A percentile compares a stretch with the other conserved stretches of the same genome.
These are phyloP conservation scores for Barbarea vulgaris DNA, from an alignment of 345 rosid species.

Conservation along the genomic window DNA sequence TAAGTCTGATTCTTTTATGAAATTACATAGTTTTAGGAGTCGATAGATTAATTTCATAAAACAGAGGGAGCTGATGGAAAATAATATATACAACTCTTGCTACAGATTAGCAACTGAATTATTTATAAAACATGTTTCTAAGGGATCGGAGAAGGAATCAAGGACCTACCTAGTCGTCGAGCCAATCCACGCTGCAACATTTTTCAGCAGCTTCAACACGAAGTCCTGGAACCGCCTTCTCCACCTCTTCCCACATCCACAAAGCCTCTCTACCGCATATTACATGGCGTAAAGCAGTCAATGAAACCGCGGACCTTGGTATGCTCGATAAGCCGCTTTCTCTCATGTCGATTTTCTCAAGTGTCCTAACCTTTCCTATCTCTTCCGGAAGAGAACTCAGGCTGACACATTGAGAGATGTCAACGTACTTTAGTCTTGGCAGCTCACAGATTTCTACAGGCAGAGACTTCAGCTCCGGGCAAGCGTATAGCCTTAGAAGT, in stretches of 20 bases:
- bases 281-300: conserved; percentile 58
- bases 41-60: not conserved
- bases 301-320: conserved; percentile 52
- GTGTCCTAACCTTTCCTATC: conserved; percentile 52
- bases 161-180: conserved; percentile 53
- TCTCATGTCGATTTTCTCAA: conserved; percentile 96
- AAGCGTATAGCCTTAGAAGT: conserved; percentile 71
- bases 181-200: conserved; percentile 65
- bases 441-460: conserved; percentile 66
- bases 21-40: not conserved
- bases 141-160: not conserved
- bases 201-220: conserved; percentile 70
- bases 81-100: not conserved
- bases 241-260: conserved; percentile 54
- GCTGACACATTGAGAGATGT: conserved; percentile 75
- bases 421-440: conserved; percentile 58
- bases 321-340: conserved; percentile 56
- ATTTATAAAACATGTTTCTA: not conserved
- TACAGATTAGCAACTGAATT: conserved; percentile 15
- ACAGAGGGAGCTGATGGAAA: not conserved
- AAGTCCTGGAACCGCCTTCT: conserved; percentile 46
- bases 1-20: not conserved
- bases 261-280: conserved; percentile 65
- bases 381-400: conserved; percentile 59
- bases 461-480: conserved; percentile 60